Evolutionary conservation across 345 rosid species (phyloP), one percentile per base, ranked within the genome.

Genomic region (Streptanthus diversifolius): DNA sequence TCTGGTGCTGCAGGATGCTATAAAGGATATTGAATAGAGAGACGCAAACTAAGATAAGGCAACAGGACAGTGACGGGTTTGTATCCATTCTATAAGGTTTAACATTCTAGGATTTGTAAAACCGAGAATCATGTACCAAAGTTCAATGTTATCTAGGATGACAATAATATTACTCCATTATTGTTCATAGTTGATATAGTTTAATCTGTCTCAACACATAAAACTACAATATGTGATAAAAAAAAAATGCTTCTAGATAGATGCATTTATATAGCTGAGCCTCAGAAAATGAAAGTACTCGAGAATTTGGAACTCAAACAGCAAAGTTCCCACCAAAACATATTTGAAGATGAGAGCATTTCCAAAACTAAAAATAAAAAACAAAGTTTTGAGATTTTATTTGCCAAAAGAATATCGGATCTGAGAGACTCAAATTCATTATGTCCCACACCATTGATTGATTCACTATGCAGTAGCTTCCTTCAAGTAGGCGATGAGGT

Each of bases 401-500:
- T 76, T 70, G 70, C 36, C 79, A 76, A 76, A 76, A 76, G 79
- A 76, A 74, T 66, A 32, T 22, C 51, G 21, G 11, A 70, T 52
- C 63, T 0, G n/a, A 7, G 44, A 53, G 66, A 77, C 66, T 55
- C 39, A 45, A 70, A 45, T 15, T 22, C 18, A 44, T 21, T 25
- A 11, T 15, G 65, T 8, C 49, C 35, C 61, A 35, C 27, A 64
- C 11, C 52, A 57, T 56, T 12, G 29, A 27, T 29, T 24, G 19
- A 27, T 30, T 25, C 60, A 68, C 58, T 56, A 87, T 0, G 97
- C 85, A 71, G 96, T 91, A 7, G 96, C 70, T 78, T 84, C 76
- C 90, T 91, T 93, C 88, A 93, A 80, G 77, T 82, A 93, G 27
- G 98, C 90, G 43, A 93, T 93, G 76, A 93, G 98, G 48, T 93